Percentiles rank a stretch among this genome's conserved stretches.
These are phyloP conservation scores for Coniochaeta sp. DNA, from an alignment of 2,329 filamentous ascomycete species.

Conservation along the genomic window DNA sequence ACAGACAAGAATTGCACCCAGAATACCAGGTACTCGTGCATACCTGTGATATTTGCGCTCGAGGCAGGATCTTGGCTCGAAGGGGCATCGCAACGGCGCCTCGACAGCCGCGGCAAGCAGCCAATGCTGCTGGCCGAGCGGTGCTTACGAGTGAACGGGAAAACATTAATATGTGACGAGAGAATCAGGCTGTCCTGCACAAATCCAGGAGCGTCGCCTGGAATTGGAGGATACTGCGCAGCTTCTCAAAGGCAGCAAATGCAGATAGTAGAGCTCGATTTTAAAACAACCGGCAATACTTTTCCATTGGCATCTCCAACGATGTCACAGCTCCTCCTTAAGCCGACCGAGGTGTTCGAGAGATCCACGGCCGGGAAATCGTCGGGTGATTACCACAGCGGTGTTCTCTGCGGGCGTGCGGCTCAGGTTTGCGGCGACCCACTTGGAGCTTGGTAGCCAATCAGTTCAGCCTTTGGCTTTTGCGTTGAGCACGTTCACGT, in stretches of 20 bases:
- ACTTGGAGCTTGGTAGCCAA: not conserved
- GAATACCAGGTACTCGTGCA: constrained; percentile 8
- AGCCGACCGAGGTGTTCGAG: not conserved
- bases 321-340: not conserved
- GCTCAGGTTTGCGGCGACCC: not conserved
- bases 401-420: no score
- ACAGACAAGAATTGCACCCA: not conserved
- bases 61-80: constrained; percentile 63
- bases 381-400: no score
- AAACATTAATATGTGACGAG: constrained; percentile 43
- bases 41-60: constrained; percentile 41
- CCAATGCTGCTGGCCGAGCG: constrained; percentile 43
- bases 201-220: not conserved
- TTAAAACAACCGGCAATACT: not conserved
- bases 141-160: constrained; percentile 44
- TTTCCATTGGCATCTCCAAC: not conserved
- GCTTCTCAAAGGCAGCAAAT: constrained; percentile 1
- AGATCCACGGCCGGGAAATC: not conserved
- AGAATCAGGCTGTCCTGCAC: not conserved
- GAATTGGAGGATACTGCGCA: not conserved
- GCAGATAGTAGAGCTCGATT: not conserved
- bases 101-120: constrained; percentile 33
- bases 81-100: constrained; percentile 63
- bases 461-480: not conserved
- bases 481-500: not conserved